A percentile compares a stretch with the other conserved stretches of the same genome.
These are phyloP conservation scores for Mycena vitilis DNA, from an alignment of 768 basidiomycete genomes.

Conservation along the genomic window DNA sequence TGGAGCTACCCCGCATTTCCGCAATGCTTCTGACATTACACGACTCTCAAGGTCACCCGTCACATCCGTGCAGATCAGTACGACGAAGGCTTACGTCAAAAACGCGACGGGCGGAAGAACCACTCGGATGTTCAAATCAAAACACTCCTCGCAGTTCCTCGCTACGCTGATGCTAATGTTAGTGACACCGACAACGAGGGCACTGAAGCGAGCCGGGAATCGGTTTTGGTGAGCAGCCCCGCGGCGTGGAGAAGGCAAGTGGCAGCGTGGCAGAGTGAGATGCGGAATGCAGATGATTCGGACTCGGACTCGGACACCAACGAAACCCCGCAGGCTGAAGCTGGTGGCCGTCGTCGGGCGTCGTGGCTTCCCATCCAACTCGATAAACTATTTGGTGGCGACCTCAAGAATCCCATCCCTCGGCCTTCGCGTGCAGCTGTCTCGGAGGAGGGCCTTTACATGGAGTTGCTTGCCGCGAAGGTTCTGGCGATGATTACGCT, in stretches of 20 bases:
- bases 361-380: constrained; percentile 4
- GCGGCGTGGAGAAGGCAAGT: constrained; percentile 11
- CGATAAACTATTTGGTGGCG: neutral
- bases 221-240: neutral
- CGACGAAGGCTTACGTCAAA: neutral
- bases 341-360: neutral
- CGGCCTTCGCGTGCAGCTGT: neutral
- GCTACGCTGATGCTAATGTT: constrained; percentile 16
- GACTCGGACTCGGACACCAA: too few species aligned
- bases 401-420: neutral
- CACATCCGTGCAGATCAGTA: constrained; percentile 1
- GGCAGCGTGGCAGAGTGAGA: constrained; percentile 8
- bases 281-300: neutral
- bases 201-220: neutral
- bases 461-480: neutral
- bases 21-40: too few species aligned
- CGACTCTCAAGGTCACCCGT: constrained; percentile 6
- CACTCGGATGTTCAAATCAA: constrained; percentile 1
- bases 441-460: constrained; percentile 4
- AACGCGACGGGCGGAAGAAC: constrained; percentile 7
- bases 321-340: too few species aligned
- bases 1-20: too few species aligned
- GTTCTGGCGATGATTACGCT: too few species aligned
- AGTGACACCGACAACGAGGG: constrained; percentile 5
- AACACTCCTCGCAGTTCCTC: neutral